Evolutionary conservation across 345 rosid genomes (phyloP).

Genomic region (Ceriops decandra): DNA sequence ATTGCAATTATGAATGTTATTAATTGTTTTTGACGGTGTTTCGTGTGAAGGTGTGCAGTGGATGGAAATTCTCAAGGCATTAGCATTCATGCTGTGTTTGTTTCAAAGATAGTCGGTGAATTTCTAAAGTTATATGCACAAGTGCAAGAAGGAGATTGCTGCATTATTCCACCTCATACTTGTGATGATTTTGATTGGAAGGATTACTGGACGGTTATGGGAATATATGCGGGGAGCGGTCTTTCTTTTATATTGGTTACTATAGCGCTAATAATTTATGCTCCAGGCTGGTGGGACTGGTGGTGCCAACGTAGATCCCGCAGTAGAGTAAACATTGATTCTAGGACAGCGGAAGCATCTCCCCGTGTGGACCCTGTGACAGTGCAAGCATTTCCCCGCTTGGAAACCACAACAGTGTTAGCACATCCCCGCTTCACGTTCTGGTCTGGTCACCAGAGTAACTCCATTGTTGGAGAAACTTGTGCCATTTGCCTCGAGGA

Average conservation of each 20-base stretch:
- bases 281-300: slow-evolving; percentile 44
- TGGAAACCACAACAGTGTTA: slow-evolving; percentile 30
- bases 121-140: slow-evolving; percentile 42
- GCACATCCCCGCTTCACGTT: slow-evolving; percentile 48
- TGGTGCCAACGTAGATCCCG: slow-evolving; percentile 37
- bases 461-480: slow-evolving; percentile 41
- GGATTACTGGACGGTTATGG: slow-evolving; percentile 50
- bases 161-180: slow-evolving; percentile 33
- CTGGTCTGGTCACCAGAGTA: slow-evolving; percentile 28
- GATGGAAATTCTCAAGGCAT: slow-evolving; percentile 48
- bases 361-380: slow-evolving; percentile 20
- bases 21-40: neutral
- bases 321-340: slow-evolving; percentile 30
- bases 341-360: slow-evolving; percentile 43
- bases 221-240: slow-evolving; percentile 53
- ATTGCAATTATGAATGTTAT: neutral
- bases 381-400: too few species aligned
- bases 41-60: slow-evolving; percentile 39
- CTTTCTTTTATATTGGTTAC: slow-evolving; percentile 35
- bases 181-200: too few species aligned
- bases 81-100: slow-evolving; percentile 53
- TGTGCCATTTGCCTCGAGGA: slow-evolving; percentile 79
- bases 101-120: slow-evolving; percentile 50
- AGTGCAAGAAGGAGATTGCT: slow-evolving; percentile 50
- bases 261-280: slow-evolving; percentile 38